phyloP scores from a whole-genome alignment of 805 yeast species.

The Saccharomyces eubayanus region DNA sequence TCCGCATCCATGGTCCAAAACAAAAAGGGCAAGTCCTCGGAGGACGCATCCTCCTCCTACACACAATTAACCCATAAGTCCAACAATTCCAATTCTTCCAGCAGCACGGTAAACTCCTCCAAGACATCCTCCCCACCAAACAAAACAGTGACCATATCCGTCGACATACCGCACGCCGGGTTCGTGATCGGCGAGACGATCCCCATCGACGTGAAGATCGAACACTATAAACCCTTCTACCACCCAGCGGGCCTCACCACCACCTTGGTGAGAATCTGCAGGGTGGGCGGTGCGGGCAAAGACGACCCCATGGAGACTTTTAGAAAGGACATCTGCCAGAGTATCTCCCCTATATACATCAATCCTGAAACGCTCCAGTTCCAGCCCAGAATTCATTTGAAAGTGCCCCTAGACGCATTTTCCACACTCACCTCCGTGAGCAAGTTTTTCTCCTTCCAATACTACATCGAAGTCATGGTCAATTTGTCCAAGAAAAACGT shows the following conservation, averaged over 20 bases:
- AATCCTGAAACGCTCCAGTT: slow-evolving; percentile 55
- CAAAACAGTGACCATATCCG: slow-evolving; percentile 34
- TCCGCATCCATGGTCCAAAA: slow-evolving; percentile 32
- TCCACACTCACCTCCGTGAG: slow-evolving; percentile 67
- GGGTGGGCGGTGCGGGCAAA: slow-evolving; percentile 51
- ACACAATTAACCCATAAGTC: slow-evolving; percentile 22
- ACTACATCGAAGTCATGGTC: slow-evolving; percentile 75
- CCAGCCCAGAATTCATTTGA: slow-evolving; percentile 51
- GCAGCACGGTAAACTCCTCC: not conserved
- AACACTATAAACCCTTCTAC: slow-evolving; percentile 63
- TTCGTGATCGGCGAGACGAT: slow-evolving; percentile 71
- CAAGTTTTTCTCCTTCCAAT: slow-evolving; percentile 64
- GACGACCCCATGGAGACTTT: slow-evolving; percentile 48
- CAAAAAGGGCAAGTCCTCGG: slow-evolving; percentile 4
- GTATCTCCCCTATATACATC: slow-evolving; percentile 66
- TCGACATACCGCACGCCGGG: slow-evolving; percentile 53
- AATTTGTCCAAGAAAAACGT: slow-evolving; percentile 59
- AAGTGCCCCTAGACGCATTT: slow-evolving; percentile 77
- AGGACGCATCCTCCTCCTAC: slow-evolving; percentile 18
- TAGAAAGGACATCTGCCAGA: slow-evolving; percentile 76
- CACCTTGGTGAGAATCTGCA: slow-evolving; percentile 72
- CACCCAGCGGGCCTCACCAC: slow-evolving; percentile 67
- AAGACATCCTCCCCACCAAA: not conserved
- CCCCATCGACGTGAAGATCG: slow-evolving; percentile 58
- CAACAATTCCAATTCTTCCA: slow-evolving; percentile 11